Percentiles rank a stretch among this genome's conserved stretches.
Conservation (phyloP, 108 stramenopile genomes). For the Nitzschia sp. region DNA sequence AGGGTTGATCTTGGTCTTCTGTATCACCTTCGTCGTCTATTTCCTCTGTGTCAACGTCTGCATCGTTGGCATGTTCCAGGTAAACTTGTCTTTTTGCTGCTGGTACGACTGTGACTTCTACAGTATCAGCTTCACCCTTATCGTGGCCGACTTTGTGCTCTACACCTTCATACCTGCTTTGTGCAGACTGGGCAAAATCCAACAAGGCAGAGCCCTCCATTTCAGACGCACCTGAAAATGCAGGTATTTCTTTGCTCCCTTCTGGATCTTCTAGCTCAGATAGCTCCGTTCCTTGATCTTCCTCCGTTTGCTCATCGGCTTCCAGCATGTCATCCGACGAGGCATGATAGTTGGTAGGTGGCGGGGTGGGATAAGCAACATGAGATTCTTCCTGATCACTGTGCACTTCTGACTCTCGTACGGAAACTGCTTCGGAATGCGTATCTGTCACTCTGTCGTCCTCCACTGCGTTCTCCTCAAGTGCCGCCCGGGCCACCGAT, state of each 20-base stretch:
- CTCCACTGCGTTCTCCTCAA: not conserved
- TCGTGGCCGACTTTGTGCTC: not conserved
- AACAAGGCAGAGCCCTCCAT: conserved; percentile 17
- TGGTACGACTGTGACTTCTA: not conserved
- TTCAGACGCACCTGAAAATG: conserved; percentile 1
- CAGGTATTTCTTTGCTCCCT: conserved; percentile 8
- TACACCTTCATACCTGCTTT: conserved; percentile 1
- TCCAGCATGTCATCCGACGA: conserved; percentile 44
- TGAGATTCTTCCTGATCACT: not conserved
- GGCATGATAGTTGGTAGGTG: conserved; percentile 1
- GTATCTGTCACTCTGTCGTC: not conserved
- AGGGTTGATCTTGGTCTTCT: not conserved
- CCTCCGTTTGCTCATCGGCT: conserved; percentile 48
- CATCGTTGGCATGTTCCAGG: conserved; percentile 3
- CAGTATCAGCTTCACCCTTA: not conserved
- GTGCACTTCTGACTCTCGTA: not conserved
- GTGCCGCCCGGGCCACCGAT: conserved; percentile 19
- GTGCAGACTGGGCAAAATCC: conserved; percentile 38
- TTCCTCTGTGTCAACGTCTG: not conserved
- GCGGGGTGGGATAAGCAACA: too few species aligned
- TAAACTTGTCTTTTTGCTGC: not conserved
- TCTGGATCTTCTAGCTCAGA: conserved; percentile 48
- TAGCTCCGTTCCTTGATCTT: conserved; percentile 36
- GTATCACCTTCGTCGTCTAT: not conserved
- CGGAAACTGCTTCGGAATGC: not conserved